Base-by-base conservation (phyloP, 2,329 filamentous ascomycete species). In the Phaeosphaeriaceae sp. region DNA sequence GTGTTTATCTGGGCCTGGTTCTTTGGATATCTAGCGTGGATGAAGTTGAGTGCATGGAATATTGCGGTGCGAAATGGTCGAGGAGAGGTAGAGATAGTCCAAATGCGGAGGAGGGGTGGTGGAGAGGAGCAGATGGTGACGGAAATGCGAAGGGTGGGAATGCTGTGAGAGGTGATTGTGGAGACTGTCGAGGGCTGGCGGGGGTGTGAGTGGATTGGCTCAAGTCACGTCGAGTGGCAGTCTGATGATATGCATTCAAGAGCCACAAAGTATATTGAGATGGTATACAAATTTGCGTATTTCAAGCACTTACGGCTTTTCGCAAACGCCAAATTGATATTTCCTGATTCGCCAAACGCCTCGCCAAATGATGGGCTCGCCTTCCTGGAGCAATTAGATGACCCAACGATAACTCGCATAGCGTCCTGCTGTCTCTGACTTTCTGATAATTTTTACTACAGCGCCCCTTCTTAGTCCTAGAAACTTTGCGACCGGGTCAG, bases 371-470 rank as follows among this genome's bases (percentile, higher is more conserved):
- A 44, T 44, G 42, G 21, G 4, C 9, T 28, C 21, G 5, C 20
- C 28, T 17, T 30, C 15, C 13, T 23, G 26, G 9, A 28, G 9
- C 16, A 15, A 9, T 69, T 61, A 73, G 53, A 81, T 79, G 35
- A 73, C 83, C 84, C 84, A 87, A 64, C 93, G 82, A 77, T 99
- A 99, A 83, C 91, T 96, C 40, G 94, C 94, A 77, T 99, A 99
- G 44, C 94, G 83, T 54, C 94, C 94, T 12, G 94, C 94, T 47
- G 94, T 99, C 81, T 97, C 94, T 70, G 88, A 92, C 74, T 88
- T 92, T 60, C 94, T 83, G 67, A 99, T 97, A 66, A 99, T 99
- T 84, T 99, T 99, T 67, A 99, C 94, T 3, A 99, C 92, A 76
- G 97, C 90, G 3, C 92, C 92, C 70, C 92, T 84, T 79, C 89